Conservation (phyloP, 1,139 yeast species). For the Yamadazyma dushanensis region DNA sequence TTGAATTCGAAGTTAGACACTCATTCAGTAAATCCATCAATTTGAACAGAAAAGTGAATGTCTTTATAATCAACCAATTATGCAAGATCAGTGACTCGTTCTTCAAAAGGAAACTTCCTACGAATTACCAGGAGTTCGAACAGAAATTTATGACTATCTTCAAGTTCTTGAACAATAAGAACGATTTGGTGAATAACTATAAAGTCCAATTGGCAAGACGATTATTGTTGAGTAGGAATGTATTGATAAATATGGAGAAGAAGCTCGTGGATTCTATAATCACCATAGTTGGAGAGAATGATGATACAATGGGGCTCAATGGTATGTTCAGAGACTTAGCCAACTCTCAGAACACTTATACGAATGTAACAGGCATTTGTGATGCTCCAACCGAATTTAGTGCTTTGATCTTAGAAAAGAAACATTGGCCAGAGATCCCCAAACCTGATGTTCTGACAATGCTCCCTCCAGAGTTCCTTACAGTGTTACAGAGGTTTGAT, state of each 20-base stretch:
- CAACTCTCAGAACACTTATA: slow-evolving; percentile 20
- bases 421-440: slow-evolving; percentile 46
- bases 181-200: slow-evolving; percentile 31
- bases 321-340: slow-evolving; percentile 37
- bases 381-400: slow-evolving; percentile 23
- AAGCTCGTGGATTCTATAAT: slow-evolving; percentile 26
- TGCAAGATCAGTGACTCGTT: slow-evolving; percentile 37
- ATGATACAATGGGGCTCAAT: slow-evolving; percentile 29
- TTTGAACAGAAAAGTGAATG: slow-evolving; percentile 18
- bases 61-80: slow-evolving; percentile 24
- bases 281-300: slow-evolving; percentile 34
- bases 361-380: slow-evolving; percentile 12
- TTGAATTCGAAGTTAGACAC: slow-evolving; percentile 31
- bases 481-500: slow-evolving; percentile 18
- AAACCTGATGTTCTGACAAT: slow-evolving; percentile 18
- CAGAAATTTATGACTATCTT: slow-evolving; percentile 27
- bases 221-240: slow-evolving; percentile 27
- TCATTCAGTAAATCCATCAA: slow-evolving; percentile 28
- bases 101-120: slow-evolving; percentile 21
- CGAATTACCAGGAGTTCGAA: slow-evolving; percentile 20
- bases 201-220: slow-evolving; percentile 40
- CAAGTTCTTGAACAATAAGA: slow-evolving; percentile 36
- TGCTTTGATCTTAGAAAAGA: slow-evolving; percentile 35
- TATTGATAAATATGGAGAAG: slow-evolving; percentile 24
- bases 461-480: slow-evolving; percentile 18